These are phyloP conservation scores for Termitomyces sp. DNA, from an alignment of 768 basidiomycete species.

Conservation along the genomic window DNA sequence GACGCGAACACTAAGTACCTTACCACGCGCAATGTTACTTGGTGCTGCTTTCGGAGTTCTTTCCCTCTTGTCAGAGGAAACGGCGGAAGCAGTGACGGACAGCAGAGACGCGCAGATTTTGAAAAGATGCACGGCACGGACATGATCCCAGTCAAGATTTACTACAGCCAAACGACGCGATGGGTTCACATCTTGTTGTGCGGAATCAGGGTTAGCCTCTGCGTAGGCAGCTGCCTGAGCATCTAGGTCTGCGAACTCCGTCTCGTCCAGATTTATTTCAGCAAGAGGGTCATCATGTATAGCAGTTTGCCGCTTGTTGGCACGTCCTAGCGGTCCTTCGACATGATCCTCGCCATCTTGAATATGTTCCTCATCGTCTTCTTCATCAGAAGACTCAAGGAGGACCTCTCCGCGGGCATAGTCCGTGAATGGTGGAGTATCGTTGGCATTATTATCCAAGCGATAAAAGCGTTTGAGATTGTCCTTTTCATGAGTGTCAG, in stretches of 20 bases:
- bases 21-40: slow-evolving; percentile 50
- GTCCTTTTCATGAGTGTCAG: slow-evolving; percentile 68
- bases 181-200: slow-evolving; percentile 32
- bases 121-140: slow-evolving; percentile 85
- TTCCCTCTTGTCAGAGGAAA: slow-evolving; percentile 20
- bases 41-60: slow-evolving; percentile 15
- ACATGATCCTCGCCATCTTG: slow-evolving; percentile 25
- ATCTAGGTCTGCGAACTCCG: slow-evolving; percentile 64
- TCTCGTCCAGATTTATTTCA: slow-evolving; percentile 82
- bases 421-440: slow-evolving; percentile 48
- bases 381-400: slow-evolving; percentile 86
- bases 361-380: slow-evolving; percentile 31
- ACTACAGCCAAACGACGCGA: slow-evolving; percentile 84
- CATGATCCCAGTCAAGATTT: slow-evolving; percentile 98
- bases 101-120: slow-evolving; percentile 90
- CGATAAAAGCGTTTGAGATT: slow-evolving; percentile 80
- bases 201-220: slow-evolving; percentile 43
- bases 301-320: slow-evolving; percentile 37
- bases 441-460: slow-evolving; percentile 36
- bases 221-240: slow-evolving; percentile 67
- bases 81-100: slow-evolving; percentile 49
- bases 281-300: slow-evolving; percentile 35
- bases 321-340: slow-evolving; percentile 42
- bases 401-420: slow-evolving; percentile 88
- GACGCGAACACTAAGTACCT: slow-evolving; percentile 71